Evolutionary conservation across 805 yeast genomes (phyloP), one percentile per base, ranked within the genome.

Genomic region (Candida rishiriensis): DNA sequence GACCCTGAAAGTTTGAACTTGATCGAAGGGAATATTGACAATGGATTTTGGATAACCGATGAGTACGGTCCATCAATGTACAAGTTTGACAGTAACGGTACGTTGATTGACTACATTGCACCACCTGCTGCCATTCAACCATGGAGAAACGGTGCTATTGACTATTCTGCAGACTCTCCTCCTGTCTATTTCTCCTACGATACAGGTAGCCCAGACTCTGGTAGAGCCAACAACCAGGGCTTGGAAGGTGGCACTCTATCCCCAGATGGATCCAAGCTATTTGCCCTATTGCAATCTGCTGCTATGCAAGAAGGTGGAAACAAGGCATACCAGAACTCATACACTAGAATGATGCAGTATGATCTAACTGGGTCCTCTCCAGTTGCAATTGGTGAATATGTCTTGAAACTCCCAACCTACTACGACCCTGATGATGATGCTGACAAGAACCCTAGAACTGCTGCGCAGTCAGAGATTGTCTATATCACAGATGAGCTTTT

Each of bases 11-110:
- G 61, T 15, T 33, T 63, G 26, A 48, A 55, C 29, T 48, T 63
- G 9, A 46, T 63, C 40, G 49, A 50, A 26, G 66, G 65, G 38
- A 60, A 57, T 36, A 54, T 61, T 34, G 34, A 42, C 29, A 60
- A 61, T 35, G 67, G 67, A 2, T 63, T 63, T 46, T 60, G 66
- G 66, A 54, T 63, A 38, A 44, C 60, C 36, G 67, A 63, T 46
- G 67, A 61, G 42, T 63, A 63, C 40, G 67, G 67, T 5, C 67
- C 67, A n/a, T 55, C 55, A 26, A 38, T 60, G 26, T 57, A 53
- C 50, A 56, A 54, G 38, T 63, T 62, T 36, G 50, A 50, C 44
- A 42, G 63, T 12, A 35, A 44, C 17, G 67, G 66, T 39, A 38
- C 43, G 14, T 42, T 63, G 40, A 16, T 52, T 32, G 65, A 59